Evolutionary conservation across 2,329 filamentous ascomycete species (phyloP).

Genomic region (Hypoxylon sp.): DNA sequence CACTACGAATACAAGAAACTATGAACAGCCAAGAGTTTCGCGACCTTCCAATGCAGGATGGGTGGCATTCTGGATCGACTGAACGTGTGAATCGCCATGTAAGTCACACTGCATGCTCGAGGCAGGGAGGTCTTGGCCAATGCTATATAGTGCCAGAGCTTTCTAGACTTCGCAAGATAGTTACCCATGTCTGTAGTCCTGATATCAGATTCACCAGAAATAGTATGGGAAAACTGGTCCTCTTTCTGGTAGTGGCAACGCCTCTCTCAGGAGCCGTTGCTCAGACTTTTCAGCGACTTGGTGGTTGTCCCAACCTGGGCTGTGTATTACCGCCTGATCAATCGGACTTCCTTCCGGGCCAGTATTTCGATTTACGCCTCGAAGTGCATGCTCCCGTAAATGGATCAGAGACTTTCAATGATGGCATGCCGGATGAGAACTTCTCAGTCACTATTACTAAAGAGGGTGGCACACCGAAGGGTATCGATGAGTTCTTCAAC

Average conservation of each 20-base stretch:
- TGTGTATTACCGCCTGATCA: constrained; percentile 72
- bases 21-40: constrained; percentile 32
- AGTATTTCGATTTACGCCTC: constrained; percentile 85
- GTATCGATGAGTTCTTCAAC: constrained; percentile 76
- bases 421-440: constrained; percentile 75
- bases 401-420: constrained; percentile 80
- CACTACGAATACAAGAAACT: constrained; percentile 6
- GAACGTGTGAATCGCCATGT: constrained; percentile 12
- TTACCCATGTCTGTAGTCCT: not conserved
- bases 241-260: constrained; percentile 51
- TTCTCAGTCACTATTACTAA: constrained; percentile 83
- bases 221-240: constrained; percentile 56
- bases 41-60: constrained; percentile 34
- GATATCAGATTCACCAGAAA: constrained; percentile 21
- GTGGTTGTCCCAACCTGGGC: constrained; percentile 69
- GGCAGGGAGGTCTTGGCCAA: not conserved
- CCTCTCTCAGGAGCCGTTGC: constrained; percentile 59
- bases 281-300: constrained; percentile 71
- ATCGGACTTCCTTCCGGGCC: constrained; percentile 85
- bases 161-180: not conserved
- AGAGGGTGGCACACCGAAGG: constrained; percentile 65
- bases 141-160: constrained; percentile 24
- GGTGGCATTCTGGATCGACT: constrained; percentile 18
- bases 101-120: constrained; percentile 20
- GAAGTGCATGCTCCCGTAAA: constrained; percentile 86